phyloP scores from a whole-genome alignment of 352 stramenopile species.

The Globisporangium parvum region DNA sequence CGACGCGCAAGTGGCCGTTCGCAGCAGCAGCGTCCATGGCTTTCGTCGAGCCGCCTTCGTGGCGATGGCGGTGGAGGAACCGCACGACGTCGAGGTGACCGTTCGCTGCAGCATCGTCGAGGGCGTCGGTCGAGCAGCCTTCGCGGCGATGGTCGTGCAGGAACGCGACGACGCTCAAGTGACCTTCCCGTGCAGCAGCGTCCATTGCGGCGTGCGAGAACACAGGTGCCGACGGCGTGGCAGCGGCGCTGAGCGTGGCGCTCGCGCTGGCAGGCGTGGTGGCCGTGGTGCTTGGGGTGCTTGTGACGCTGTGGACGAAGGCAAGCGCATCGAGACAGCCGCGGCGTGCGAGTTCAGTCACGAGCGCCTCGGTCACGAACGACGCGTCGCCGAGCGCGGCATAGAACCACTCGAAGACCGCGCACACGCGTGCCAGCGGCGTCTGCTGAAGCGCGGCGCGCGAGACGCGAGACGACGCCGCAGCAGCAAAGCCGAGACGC shows the following conservation, averaged over 20 bases:
- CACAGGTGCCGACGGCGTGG: too few species aligned
- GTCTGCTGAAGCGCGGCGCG: too few species aligned
- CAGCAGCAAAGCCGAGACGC: too few species aligned
- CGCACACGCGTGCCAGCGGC: too few species aligned
- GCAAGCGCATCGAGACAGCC: slow-evolving; percentile 1
- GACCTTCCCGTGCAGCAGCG: neutral
- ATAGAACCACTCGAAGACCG: slow-evolving; percentile 3
- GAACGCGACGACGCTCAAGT: slow-evolving; percentile 1
- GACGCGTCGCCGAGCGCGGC: too few species aligned
- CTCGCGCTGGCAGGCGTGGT: too few species aligned
- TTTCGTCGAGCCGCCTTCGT: neutral
- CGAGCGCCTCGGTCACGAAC: too few species aligned
- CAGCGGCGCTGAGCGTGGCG: too few species aligned
- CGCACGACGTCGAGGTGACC: neutral
- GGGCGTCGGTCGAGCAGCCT: neutral
- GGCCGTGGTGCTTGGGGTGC: too few species aligned
- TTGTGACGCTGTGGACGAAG: neutral
- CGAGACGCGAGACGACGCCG: too few species aligned
- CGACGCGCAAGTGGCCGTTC: too few species aligned
- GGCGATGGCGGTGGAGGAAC: slow-evolving; percentile 1
- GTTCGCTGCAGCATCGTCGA: slow-evolving; percentile 1
- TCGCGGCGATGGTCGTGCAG: too few species aligned
- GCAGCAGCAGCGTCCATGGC: slow-evolving; percentile 2
- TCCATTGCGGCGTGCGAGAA: slow-evolving; percentile 4
- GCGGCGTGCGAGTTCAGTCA: neutral